A percentile compares a stretch with the other conserved stretches of the same genome.
Evolutionary conservation across 108 stramenopile genomes (phyloP).

Genomic region (Pelagomonas calceolata): DNA sequence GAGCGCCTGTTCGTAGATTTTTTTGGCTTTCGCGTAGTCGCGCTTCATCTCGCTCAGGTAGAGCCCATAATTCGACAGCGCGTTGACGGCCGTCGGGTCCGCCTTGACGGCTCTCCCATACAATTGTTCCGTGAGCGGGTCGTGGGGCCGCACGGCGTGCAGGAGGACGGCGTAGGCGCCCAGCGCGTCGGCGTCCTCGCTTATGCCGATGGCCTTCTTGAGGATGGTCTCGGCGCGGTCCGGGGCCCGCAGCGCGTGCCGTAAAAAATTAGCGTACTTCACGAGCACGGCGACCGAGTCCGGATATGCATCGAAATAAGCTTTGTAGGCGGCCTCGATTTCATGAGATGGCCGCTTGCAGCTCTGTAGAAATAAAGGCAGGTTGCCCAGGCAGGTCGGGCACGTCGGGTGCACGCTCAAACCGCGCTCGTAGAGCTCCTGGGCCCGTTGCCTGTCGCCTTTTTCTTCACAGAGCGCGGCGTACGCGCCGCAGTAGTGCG

Average conservation of each 20-base stretch:
- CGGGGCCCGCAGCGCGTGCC: constrained; percentile 7
- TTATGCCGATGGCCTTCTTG: constrained; percentile 9
- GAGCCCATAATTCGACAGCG: constrained; percentile 40
- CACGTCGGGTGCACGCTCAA: not conserved
- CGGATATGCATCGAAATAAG: not conserved
- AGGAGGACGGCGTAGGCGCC: constrained; percentile 35
- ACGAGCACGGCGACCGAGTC: constrained; percentile 2
- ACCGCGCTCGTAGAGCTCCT: not conserved
- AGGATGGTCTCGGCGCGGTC: constrained; percentile 24
- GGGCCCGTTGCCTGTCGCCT: not conserved
- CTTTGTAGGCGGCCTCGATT: constrained; percentile 9
- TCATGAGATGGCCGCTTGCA: not conserved
- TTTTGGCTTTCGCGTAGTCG: constrained; percentile 21
- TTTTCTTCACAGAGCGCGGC: not conserved
- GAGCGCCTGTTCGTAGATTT: constrained; percentile 24
- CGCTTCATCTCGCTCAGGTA: constrained; percentile 30
- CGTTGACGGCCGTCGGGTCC: constrained; percentile 32
- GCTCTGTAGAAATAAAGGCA: constrained; percentile 7
- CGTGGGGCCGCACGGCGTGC: constrained; percentile 16
- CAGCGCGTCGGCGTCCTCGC: constrained; percentile 21
- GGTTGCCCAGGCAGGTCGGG: constrained; percentile 4
- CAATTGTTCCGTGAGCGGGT: constrained; percentile 9
- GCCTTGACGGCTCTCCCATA: constrained; percentile 25
- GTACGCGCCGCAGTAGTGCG: not conserved
- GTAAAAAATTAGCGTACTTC: constrained; percentile 23